Base-by-base conservation (phyloP, 2,329 filamentous ascomycete genomes). In the Arthrobotrys sinensis region DNA sequence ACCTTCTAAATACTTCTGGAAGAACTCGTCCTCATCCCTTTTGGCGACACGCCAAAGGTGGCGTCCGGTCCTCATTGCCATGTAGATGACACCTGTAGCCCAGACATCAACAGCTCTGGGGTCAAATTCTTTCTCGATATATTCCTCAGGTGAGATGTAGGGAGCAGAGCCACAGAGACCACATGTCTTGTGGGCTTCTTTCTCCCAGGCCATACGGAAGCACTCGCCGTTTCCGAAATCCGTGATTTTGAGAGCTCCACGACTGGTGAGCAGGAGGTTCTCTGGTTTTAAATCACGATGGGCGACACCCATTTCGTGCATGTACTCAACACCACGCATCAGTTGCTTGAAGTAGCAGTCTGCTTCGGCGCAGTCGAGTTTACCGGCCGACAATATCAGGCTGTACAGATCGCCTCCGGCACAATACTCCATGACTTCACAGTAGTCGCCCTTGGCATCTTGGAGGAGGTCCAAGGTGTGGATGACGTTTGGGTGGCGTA, bases 181-280 rank as follows among this genome's bases (percentile, higher is more conserved):
- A 46, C 94, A 95, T 2, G 97, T 97, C 94, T 98, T 97, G 85
- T 98, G 96, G 19, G 96, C 92, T 84, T 98, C 94, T 67, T 94
- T 96, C 85, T 99, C 96, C 96, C 96, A 99, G 1, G 96, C 96
- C 95, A 98, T 98, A 70, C 96, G 92, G 88, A 99, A 99, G 85
- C 96, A 99, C 85, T 99, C 96, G 82, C 96, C 96, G 82, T 99
- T 99, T 80, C 96, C 96, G 82, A 99, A 99, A 84, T 99, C 96
- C 32, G 96, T 98, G 80, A 99, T 99, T 83, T 99, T 99, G 81
- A 99, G 89, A 12, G 91, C 93, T 73, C 96, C 96, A 80, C 94
- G 93, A 0, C 93, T 96, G 3, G 96, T 99, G 70, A 99, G 88
- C 0, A 99, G 90, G 11, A 99, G 88, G 81, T 99, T 99, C 85